Percentiles rank a stretch among this genome's conserved stretches.
phyloP scores from a whole-genome alignment of 2,329 filamentous ascomycete genomes.

The Verticillium nubilum region DNA sequence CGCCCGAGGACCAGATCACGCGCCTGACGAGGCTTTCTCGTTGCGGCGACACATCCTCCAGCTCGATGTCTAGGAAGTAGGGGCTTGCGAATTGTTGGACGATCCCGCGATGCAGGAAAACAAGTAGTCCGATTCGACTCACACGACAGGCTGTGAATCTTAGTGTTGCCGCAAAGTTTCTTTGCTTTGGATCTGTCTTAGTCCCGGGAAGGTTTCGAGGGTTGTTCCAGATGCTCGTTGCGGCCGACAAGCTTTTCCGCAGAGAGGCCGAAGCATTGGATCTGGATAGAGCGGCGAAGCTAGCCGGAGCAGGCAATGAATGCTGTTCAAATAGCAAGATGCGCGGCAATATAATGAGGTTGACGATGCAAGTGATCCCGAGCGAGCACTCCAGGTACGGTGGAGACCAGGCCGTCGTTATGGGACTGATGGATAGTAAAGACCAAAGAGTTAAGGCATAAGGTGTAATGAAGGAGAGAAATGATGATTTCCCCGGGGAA shows the following conservation, averaged over 20 bases:
- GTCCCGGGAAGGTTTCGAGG: neutral
- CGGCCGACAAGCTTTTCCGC: neutral
- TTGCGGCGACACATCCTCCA: neutral
- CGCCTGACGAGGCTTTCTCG: neutral
- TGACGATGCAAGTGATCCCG: neutral
- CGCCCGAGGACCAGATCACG: neutral
- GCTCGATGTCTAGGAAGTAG: neutral
- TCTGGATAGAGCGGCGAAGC: neutral
- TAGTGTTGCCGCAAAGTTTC: neutral
- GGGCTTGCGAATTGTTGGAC: neutral
- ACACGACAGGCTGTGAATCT: neutral
- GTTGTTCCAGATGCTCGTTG: neutral
- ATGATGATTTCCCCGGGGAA: neutral
- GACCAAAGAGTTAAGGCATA: neutral
- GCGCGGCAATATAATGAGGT: neutral
- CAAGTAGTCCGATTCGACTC: neutral
- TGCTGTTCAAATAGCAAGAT: neutral
- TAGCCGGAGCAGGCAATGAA: neutral
- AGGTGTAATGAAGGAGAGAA: neutral
- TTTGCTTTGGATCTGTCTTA: neutral
- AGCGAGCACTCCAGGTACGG: neutral
- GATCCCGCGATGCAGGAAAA: neutral
- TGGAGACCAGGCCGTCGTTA: neutral
- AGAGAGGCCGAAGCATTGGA: neutral
- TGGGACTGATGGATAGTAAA: neutral